These are phyloP conservation scores for Acacia crassicarpa DNA, from an alignment of 306 rosid species.

Conservation along the genomic window DNA sequence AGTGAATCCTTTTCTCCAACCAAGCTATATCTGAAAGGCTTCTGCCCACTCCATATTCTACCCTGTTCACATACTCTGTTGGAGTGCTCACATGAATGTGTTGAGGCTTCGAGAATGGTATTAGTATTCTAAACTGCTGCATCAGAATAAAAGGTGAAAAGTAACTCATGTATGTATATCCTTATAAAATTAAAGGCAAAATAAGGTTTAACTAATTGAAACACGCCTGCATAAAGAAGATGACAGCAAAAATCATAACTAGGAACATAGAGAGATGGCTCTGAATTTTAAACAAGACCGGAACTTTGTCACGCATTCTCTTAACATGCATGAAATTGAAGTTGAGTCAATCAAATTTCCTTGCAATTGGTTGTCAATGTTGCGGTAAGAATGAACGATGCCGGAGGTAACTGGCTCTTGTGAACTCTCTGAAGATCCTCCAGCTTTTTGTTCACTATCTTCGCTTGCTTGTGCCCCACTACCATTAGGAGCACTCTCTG, in stretches of 20 bases:
- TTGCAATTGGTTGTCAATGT: slow-evolving; percentile 38
- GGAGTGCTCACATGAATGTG: slow-evolving; percentile 72
- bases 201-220: neutral
- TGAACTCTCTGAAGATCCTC: slow-evolving; percentile 53
- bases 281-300: slow-evolving; percentile 63
- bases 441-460: slow-evolving; percentile 43
- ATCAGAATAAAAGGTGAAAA: slow-evolving; percentile 17
- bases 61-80: slow-evolving; percentile 39
- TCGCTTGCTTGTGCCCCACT: slow-evolving; percentile 36
- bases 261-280: slow-evolving; percentile 62
- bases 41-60: slow-evolving; percentile 46
- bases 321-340: slow-evolving; percentile 48
- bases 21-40: slow-evolving; percentile 62
- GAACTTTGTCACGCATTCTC: slow-evolving; percentile 47
- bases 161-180: neutral
- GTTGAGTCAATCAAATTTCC: slow-evolving; percentile 37
- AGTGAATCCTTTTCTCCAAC: slow-evolving; percentile 85
- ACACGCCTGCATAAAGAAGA: slow-evolving; percentile 91
- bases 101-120: slow-evolving; percentile 78
- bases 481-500: slow-evolving; percentile 42
- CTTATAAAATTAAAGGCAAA: neutral
- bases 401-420: slow-evolving; percentile 37
- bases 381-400: slow-evolving; percentile 30
- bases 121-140: slow-evolving; percentile 91
- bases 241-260: slow-evolving; percentile 59